These are phyloP conservation scores for Pholiota adiposa DNA, from an alignment of 1,284 basidiomycete species.

Conservation along the genomic window DNA sequence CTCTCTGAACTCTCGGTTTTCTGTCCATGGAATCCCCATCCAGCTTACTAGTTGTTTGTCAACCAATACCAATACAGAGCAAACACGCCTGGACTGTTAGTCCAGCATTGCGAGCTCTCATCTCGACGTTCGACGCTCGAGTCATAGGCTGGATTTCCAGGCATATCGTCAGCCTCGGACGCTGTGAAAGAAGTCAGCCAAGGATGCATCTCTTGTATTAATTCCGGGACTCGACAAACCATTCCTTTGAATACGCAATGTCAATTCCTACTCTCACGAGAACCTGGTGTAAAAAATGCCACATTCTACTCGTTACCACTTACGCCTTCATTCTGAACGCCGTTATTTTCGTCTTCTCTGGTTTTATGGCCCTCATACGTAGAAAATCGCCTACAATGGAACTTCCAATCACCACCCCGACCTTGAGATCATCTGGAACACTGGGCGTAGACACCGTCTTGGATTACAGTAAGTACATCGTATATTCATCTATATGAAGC, in stretches of 20 bases:
- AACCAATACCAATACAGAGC: no score
- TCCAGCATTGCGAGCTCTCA: no score
- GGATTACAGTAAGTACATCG: not conserved
- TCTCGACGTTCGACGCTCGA: not conserved
- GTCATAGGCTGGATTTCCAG: not conserved
- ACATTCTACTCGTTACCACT: not conserved
- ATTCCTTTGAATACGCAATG: not conserved
- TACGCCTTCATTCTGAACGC: not conserved
- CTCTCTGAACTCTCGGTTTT: no score
- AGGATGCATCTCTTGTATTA: not conserved
- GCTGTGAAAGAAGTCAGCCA: not conserved
- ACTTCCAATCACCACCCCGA: constrained; percentile 1
- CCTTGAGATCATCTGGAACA: not conserved
- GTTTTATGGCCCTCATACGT: not conserved
- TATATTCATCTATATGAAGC: not conserved
- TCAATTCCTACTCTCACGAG: not conserved
- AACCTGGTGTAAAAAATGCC: not conserved
- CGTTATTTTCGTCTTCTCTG: not conserved
- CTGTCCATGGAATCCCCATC: no score
- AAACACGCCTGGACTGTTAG: no score
- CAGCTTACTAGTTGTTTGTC: no score
- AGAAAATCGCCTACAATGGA: not conserved
- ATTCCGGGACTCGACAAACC: not conserved
- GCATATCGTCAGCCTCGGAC: not conserved
- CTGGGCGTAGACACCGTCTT: not conserved